A percentile compares a stretch with the other conserved stretches of the same genome.
Conservation (phyloP, 345 rosid species). For the Linum usitatissimum region DNA sequence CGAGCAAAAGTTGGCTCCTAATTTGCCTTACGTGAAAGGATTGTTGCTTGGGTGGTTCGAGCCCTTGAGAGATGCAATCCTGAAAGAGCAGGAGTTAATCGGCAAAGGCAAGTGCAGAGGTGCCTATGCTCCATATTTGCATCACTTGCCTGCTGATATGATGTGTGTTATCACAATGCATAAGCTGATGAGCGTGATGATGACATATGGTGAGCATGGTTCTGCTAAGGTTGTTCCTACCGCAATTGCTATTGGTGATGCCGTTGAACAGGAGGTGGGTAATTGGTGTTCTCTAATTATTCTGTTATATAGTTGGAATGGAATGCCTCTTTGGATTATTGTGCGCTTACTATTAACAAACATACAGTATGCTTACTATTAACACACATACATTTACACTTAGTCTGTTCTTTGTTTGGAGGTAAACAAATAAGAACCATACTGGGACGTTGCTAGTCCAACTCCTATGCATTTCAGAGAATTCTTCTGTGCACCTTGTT, state of each 20-base stretch:
- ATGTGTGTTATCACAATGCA: constrained; percentile 93
- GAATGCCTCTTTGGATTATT: background rate
- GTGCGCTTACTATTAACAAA: too few relatives aligned
- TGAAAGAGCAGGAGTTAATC: constrained; percentile 56
- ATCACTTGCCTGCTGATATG: constrained; percentile 85
- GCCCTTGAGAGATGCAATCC: constrained; percentile 64
- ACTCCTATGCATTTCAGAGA: too few relatives aligned
- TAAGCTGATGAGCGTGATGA: constrained; percentile 58
- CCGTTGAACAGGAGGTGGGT: constrained; percentile 94
- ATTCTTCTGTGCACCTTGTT: too few relatives aligned
- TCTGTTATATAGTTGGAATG: background rate
- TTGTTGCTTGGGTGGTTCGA: constrained; percentile 98
- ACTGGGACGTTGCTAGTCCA: too few relatives aligned
- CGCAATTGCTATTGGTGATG: constrained; percentile 66
- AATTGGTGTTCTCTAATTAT: constrained; percentile 12
- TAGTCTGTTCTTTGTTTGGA: too few relatives aligned
- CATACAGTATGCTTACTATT: too few relatives aligned
- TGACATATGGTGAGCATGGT: constrained; percentile 75
- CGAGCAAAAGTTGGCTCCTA: constrained; percentile 84
- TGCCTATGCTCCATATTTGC: constrained; percentile 40
- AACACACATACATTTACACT: too few relatives aligned
- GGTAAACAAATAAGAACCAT: too few relatives aligned
- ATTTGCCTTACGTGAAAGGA: constrained; percentile 78
- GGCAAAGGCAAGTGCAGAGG: constrained; percentile 40
- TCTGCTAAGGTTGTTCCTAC: constrained; percentile 64